Base-by-base conservation (phyloP, 352 stramenopile genomes). In the Phytophthora tubulina region DNA sequence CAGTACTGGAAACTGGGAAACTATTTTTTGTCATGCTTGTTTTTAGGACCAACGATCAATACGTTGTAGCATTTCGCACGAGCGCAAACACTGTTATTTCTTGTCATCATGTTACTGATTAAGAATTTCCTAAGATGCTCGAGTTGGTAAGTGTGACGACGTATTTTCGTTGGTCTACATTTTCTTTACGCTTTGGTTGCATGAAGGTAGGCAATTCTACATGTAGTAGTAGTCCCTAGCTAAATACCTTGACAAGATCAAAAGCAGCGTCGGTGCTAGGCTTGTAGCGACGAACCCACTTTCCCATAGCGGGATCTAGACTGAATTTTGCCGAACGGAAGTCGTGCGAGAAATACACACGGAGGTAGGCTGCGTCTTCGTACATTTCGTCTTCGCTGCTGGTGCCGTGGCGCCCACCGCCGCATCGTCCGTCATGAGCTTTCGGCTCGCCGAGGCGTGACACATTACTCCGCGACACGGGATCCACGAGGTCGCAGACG, bases 21-120 rank as follows among this genome's bases (percentile, higher is more conserved):
- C 21, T 27, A 51, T 51, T 61, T 61, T 51, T 33, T 32, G 44
- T 52, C 17, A 31, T 35, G 45, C 21, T 52, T 52, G 21, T 35
- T 52, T 52, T 6, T 21, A 32, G 17, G 44, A 32, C 14, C 17
- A 50, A 32, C 7, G 44, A 15, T 7, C 44, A 50, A 1, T 21
- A 21, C 21, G 21, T 27, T 27, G 21, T 27, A 27, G 21, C 21
- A 27, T 27, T 27, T 27, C 21, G 21, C 21, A 27, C 21, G 21
- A 27, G 21, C 21, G 21, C 21, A 27, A 45, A 45, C 39, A 45
- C 39, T 14, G 11, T 45, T 45, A 4, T 45, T 17, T 45, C 13
- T n/a, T 17, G 39, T 17, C 21, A 27, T 27, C 21, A 27, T 27
- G 21, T 27, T 27, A 27, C 21, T 27, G 21, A 1, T 27, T 27